Conservation (phyloP, 208 protist genomes). For the Trypanosoma mega region DNA sequence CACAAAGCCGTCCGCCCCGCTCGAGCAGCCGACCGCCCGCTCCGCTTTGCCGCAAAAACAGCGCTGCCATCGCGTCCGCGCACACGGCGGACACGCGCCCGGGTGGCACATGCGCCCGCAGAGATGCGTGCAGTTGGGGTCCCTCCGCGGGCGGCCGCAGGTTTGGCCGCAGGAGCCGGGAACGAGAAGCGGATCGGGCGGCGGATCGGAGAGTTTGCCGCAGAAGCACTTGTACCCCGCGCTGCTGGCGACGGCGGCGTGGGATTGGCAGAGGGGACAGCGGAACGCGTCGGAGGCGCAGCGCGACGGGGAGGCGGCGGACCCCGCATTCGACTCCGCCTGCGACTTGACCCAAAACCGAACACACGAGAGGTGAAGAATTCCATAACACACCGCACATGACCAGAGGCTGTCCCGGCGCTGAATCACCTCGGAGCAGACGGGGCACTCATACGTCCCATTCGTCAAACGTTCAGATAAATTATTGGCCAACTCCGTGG, state of each 20-base stretch:
- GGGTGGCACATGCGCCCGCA: constrained; percentile 85
- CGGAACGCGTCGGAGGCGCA: constrained; percentile 43
- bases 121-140: constrained; percentile 58
- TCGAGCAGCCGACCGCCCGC: constrained; percentile 75
- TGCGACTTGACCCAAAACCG: constrained; percentile 51
- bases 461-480: constrained; percentile 48
- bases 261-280: constrained; percentile 70
- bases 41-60: constrained; percentile 83
- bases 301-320: neutral
- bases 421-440: constrained; percentile 63
- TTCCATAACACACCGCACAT: constrained; percentile 63
- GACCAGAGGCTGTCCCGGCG: constrained; percentile 55
- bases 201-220: constrained; percentile 60
- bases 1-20: constrained; percentile 62
- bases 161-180: constrained; percentile 76
- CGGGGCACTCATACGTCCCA: constrained; percentile 62
- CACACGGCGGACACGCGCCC: constrained; percentile 73
- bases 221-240: constrained; percentile 72
- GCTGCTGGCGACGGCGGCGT: constrained; percentile 22
- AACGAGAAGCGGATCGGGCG: constrained; percentile 59
- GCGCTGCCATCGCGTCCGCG: constrained; percentile 46
- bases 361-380: constrained; percentile 78
- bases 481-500: constrained; percentile 25
- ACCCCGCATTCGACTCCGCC: constrained; percentile 29
- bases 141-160: constrained; percentile 54